Percentiles rank a stretch among this genome's conserved stretches.
Conservation (phyloP, 2,329 filamentous ascomycete genomes). For the Apiospora koreana region DNA sequence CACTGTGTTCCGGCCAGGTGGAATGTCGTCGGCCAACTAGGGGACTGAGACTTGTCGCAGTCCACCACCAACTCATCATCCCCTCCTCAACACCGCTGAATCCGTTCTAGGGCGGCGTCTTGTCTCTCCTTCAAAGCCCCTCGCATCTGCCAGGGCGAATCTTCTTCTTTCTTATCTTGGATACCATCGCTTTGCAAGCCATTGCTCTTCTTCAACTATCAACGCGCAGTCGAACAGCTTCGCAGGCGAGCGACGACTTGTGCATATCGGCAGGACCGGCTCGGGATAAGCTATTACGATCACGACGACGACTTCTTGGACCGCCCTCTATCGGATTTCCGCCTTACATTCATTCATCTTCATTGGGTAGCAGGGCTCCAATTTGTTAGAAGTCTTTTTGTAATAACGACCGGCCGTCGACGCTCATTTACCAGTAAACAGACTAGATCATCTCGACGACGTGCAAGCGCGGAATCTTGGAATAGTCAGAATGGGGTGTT, state of each 20-base stretch:
- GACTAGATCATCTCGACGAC: slow-evolving; percentile 6
- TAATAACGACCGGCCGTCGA: slow-evolving; percentile 10
- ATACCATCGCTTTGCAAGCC: slow-evolving; percentile 11
- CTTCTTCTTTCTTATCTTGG: slow-evolving; percentile 16
- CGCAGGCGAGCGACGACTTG: slow-evolving; percentile 51
- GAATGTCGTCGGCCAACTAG: slow-evolving; percentile 11
- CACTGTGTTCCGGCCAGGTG: slow-evolving; percentile 1
- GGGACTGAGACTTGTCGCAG: slow-evolving; percentile 7
- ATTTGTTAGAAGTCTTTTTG: background rate
- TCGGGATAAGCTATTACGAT: slow-evolving; percentile 20
- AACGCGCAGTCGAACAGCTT: slow-evolving; percentile 44
- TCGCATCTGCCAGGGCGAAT: background rate
- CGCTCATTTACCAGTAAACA: slow-evolving; percentile 19
- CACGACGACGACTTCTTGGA: slow-evolving; percentile 18
- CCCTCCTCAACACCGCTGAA: background rate
- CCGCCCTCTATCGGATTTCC: background rate
- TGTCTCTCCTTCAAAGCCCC: slow-evolving; percentile 22
- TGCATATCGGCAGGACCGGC: slow-evolving; percentile 43
- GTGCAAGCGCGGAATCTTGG: slow-evolving; percentile 13
- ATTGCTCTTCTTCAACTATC: slow-evolving; percentile 21
- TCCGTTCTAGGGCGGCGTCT: slow-evolving; percentile 13
- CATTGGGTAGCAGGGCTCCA: slow-evolving; percentile 16
- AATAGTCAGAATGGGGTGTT: slow-evolving; percentile 61
- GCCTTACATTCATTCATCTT: slow-evolving; percentile 10
- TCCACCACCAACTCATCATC: background rate